Conservation (phyloP, 2,329 filamentous ascomycete species). For the Pyricularia pennisetigena region DNA sequence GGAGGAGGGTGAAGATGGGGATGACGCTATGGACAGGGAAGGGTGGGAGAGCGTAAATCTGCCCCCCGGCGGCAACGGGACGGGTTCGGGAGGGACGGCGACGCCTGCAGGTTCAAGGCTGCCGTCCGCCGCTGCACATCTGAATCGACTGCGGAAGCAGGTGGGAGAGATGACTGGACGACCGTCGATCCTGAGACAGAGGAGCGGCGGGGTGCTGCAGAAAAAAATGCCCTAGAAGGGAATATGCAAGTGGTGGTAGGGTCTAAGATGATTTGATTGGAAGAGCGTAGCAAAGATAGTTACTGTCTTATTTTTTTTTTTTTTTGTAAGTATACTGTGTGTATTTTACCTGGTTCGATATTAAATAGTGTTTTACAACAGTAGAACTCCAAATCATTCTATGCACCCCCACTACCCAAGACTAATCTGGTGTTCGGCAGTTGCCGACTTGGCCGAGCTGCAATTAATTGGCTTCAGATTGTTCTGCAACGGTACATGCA, state of each 20-base stretch:
- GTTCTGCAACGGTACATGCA: too few relatives aligned
- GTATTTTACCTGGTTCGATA: too few relatives aligned
- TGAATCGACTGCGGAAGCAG: conserved; percentile 23
- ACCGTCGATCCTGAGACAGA: conserved; percentile 9
- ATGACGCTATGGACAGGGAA: conserved; percentile 15
- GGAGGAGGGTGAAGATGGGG: not conserved
- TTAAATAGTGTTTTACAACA: too few relatives aligned
- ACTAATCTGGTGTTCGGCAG: not conserved
- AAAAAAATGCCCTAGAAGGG: not conserved
- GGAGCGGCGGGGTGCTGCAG: conserved; percentile 2
- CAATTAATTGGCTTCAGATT: too few relatives aligned
- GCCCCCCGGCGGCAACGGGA: not conserved
- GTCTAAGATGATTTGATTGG: not conserved
- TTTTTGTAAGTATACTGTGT: not conserved
- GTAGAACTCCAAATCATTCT: not conserved
- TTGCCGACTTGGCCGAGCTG: not conserved
- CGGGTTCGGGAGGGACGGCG: conserved; percentile 17
- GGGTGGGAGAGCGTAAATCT: conserved; percentile 20
- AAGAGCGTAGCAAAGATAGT: not conserved
- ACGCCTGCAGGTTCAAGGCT: not conserved
- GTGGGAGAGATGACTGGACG: conserved; percentile 33
- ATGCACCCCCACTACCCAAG: not conserved
- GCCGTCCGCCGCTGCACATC: conserved; percentile 26
- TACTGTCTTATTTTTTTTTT: too few relatives aligned
- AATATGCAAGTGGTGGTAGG: not conserved